Evolutionary conservation across 352 stramenopile species (phyloP).

Genomic region (Saprolegnia parasitica): DNA sequence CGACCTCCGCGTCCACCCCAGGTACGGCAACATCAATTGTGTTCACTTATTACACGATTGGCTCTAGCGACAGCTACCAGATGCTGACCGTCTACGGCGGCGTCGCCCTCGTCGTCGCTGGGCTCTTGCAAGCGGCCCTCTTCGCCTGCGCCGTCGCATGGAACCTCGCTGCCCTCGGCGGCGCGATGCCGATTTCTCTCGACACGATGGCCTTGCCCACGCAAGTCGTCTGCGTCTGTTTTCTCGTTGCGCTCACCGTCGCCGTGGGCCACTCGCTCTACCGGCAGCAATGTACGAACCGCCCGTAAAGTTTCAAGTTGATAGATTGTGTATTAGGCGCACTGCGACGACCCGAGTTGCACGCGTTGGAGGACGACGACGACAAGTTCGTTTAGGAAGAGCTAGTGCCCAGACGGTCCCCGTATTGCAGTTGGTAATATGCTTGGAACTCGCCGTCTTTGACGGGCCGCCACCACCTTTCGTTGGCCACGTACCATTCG

Average conservation of each 20-base stretch:
- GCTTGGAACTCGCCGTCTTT: slow-evolving; percentile 10
- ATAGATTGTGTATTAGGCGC: too few relatives aligned
- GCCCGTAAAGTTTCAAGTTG: too few relatives aligned
- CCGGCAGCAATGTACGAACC: too few relatives aligned
- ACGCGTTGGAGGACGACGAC: neutral
- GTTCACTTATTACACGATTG: neutral
- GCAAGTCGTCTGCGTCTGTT: neutral
- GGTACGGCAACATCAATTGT: neutral
- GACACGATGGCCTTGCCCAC: neutral
- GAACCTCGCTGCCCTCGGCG: neutral
- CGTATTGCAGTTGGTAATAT: slow-evolving; percentile 14
- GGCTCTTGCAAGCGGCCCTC: neutral
- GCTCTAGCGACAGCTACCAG: neutral
- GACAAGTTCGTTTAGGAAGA: neutral
- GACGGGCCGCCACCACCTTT: slow-evolving; percentile 11
- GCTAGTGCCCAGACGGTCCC: neutral
- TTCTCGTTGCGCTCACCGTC: neutral
- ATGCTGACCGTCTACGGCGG: neutral
- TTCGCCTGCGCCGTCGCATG: neutral
- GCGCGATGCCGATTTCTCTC: neutral
- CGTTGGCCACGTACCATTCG: slow-evolving; percentile 13
- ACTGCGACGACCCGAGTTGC: too few relatives aligned
- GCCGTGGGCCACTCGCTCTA: neutral
- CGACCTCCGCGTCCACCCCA: neutral
- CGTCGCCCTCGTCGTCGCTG: neutral